Evolutionary conservation across 805 yeast genomes (phyloP).

Genomic region (Teunomyces stri): DNA sequence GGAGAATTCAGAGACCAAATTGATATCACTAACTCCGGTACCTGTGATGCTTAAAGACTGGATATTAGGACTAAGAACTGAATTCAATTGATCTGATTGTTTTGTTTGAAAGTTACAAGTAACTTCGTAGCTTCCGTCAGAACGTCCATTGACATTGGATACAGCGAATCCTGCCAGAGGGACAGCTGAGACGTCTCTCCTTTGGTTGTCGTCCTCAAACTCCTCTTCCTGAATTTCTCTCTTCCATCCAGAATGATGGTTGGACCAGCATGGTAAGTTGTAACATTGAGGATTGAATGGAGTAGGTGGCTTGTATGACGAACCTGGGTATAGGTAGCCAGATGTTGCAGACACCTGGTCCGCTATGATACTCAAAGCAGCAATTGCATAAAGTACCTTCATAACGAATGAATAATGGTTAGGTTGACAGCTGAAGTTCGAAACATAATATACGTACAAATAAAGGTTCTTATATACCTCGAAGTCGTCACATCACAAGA

Average conservation of each 20-base stretch:
- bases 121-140: constrained; percentile 17
- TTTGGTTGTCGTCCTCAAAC: constrained; percentile 6
- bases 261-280: constrained; percentile 2
- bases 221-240: constrained; percentile 7
- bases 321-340: constrained; percentile 1
- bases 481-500: neutral
- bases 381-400: neutral
- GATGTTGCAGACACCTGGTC: neutral
- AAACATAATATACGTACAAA: neutral
- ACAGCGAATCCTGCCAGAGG: constrained; percentile 26
- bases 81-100: constrained; percentile 16
- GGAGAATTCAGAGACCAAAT: constrained; percentile 11
- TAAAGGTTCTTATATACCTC: neutral
- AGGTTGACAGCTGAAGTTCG: neutral
- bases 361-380: neutral
- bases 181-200: constrained; percentile 9
- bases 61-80: constrained; percentile 13
- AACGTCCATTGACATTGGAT: constrained; percentile 20
- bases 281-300: constrained; percentile 3
- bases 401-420: neutral
- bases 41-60: constrained; percentile 17
- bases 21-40: constrained; percentile 20
- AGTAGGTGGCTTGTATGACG: neutral
- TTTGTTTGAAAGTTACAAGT: constrained; percentile 23
- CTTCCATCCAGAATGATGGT: constrained; percentile 1